Conservation (phyloP, 345 rosid genomes). For the thale cress (Arabidopsis thaliana) region TAIR10.1 NC_003071.7:15557501-15558000, state of each 20-base stretch:
- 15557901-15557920: slow-evolving; percentile 62
- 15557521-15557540: slow-evolving; percentile 28
- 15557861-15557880: slow-evolving; percentile 60
- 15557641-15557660: slow-evolving; percentile 75
- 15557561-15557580: neutral
- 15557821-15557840: slow-evolving; percentile 60
- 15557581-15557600: slow-evolving; percentile 17
- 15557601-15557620: slow-evolving; percentile 63
- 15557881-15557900: slow-evolving; percentile 67
- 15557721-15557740: slow-evolving; percentile 70
- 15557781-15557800: slow-evolving; percentile 76
- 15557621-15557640: slow-evolving; percentile 80
- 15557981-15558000: slow-evolving; percentile 66
- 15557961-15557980: slow-evolving; percentile 65
- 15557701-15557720: slow-evolving; percentile 72
- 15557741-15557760: slow-evolving; percentile 62
- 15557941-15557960: slow-evolving; percentile 65
- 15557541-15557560: slow-evolving; percentile 30
- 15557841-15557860: slow-evolving; percentile 62
- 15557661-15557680: slow-evolving; percentile 63
- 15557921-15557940: slow-evolving; percentile 60
- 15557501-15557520: slow-evolving; percentile 34
- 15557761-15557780: slow-evolving; percentile 70
- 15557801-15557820: slow-evolving; percentile 56
- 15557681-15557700: slow-evolving; percentile 69